Evolutionary conservation across 2,329 filamentous ascomycete genomes (phyloP).

Genomic region (Hypoxylon sp.): DNA sequence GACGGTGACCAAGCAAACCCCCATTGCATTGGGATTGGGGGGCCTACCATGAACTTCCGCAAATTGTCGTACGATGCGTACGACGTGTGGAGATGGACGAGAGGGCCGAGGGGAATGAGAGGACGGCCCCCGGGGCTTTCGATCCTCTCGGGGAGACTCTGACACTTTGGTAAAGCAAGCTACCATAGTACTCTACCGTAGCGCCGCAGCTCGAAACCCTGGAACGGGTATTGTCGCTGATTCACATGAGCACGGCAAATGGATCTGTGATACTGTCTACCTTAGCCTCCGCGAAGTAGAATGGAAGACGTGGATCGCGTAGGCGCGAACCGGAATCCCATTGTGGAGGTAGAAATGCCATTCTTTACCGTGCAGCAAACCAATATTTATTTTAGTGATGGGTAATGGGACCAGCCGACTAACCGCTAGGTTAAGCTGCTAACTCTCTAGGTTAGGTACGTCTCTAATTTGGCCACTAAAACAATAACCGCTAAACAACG

Average conservation of each 20-base stretch:
- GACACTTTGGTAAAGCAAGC: slow-evolving; percentile 24
- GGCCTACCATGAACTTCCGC: slow-evolving; percentile 30
- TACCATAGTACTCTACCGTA: slow-evolving; percentile 28
- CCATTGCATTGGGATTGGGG: slow-evolving; percentile 35
- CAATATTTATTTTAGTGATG: background rate
- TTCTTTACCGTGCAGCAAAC: slow-evolving; percentile 28
- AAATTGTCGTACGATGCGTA: slow-evolving; percentile 41
- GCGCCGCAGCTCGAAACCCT: slow-evolving; percentile 32
- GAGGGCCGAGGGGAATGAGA: too few relatives aligned
- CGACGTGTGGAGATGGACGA: slow-evolving; percentile 38
- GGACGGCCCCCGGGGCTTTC: slow-evolving; percentile 7
- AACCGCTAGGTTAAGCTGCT: background rate
- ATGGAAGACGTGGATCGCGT: slow-evolving; percentile 8
- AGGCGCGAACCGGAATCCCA: slow-evolving; percentile 31
- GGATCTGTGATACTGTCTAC: slow-evolving; percentile 26
- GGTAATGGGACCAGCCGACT: slow-evolving; percentile 19
- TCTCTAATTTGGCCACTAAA: background rate
- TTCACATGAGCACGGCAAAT: slow-evolving; percentile 40
- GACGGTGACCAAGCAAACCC: slow-evolving; percentile 33
- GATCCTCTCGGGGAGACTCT: slow-evolving; percentile 32
- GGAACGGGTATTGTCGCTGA: slow-evolving; percentile 34
- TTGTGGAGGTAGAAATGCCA: slow-evolving; percentile 32
- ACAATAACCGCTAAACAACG: background rate
- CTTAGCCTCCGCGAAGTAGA: slow-evolving; percentile 17
- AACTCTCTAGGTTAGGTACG: too few relatives aligned